Conservation (phyloP, 108 stramenopile genomes). For the Parietichytrium sp. region DNA sequence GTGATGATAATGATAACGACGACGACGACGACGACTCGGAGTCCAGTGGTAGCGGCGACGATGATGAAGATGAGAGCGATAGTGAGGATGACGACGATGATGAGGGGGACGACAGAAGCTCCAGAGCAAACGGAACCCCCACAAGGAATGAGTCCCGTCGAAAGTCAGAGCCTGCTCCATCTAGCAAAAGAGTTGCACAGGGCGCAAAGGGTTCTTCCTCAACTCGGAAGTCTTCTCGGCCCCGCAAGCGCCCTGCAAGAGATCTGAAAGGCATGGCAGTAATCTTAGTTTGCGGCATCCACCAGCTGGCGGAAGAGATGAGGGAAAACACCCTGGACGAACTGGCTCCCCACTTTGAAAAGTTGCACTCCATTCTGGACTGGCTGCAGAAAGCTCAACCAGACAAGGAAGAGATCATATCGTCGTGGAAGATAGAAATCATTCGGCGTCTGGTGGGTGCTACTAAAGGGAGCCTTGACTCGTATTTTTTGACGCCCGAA, state of each 20-base stretch:
- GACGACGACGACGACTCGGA: slow-evolving; percentile 17
- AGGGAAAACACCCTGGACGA: slow-evolving; percentile 3
- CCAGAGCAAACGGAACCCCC: not conserved
- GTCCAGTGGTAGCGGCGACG: not conserved
- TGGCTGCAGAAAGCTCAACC: not conserved
- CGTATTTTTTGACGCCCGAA: slow-evolving; percentile 19
- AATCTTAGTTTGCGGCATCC: too few relatives aligned
- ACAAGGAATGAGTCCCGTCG: not conserved
- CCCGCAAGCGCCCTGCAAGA: not conserved
- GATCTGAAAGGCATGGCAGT: not conserved
- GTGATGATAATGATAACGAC: not conserved
- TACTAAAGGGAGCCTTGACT: not conserved
- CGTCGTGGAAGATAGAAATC: slow-evolving; percentile 12
- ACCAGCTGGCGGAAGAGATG: too few relatives aligned
- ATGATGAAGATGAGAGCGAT: not conserved
- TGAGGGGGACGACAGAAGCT: not conserved
- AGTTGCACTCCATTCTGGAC: not conserved
- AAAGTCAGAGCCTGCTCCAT: not conserved
- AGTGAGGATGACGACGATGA: not conserved
- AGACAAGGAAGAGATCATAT: not conserved
- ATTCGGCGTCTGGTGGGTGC: not conserved
- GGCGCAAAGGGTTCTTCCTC: too few relatives aligned
- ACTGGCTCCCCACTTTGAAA: not conserved
- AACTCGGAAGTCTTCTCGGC: too few relatives aligned
- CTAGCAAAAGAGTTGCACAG: not conserved